Conservation (phyloP, 306 rosid genomes). For the Rosa lucieae region DNA sequence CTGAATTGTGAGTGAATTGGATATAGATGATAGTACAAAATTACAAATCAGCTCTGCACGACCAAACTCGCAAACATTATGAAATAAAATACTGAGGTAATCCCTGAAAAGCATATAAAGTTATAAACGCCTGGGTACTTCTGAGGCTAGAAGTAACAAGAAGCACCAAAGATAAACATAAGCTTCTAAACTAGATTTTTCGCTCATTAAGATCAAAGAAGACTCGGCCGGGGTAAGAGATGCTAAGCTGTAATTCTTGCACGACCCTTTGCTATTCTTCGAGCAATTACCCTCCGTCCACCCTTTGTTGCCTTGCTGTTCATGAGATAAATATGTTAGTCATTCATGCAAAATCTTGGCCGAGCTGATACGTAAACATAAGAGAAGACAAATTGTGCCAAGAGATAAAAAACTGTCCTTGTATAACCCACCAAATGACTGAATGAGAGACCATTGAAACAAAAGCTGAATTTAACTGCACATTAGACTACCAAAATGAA, state of each 20-base stretch:
- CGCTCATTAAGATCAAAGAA: background rate
- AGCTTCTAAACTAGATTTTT: conserved; percentile 23
- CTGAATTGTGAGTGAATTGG: too few species aligned
- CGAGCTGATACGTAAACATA: background rate
- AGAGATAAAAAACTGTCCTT: background rate
- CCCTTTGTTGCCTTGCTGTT: conserved; percentile 94
- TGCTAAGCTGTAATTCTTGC: conserved; percentile 79
- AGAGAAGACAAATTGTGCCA: background rate
- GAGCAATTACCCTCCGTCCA: conserved; percentile 82
- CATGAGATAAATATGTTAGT: conserved; percentile 28
- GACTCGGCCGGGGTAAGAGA: conserved; percentile 19
- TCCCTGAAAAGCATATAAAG: background rate
- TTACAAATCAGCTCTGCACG: too few species aligned
- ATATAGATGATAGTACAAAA: too few species aligned
- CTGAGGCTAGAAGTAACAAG: background rate
- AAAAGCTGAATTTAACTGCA: background rate
- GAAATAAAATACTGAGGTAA: background rate
- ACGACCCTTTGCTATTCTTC: conserved; percentile 87
- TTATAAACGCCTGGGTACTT: background rate
- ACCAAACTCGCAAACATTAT: background rate
- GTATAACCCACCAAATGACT: background rate
- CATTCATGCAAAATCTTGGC: conserved; percentile 13
- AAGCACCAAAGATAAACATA: background rate
- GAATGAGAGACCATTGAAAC: background rate
- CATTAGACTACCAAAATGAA: background rate